These are phyloP conservation scores for Microdochium bolleyi DNA, from an alignment of 2,329 filamentous ascomycete genomes.

Conservation along the genomic window DNA sequence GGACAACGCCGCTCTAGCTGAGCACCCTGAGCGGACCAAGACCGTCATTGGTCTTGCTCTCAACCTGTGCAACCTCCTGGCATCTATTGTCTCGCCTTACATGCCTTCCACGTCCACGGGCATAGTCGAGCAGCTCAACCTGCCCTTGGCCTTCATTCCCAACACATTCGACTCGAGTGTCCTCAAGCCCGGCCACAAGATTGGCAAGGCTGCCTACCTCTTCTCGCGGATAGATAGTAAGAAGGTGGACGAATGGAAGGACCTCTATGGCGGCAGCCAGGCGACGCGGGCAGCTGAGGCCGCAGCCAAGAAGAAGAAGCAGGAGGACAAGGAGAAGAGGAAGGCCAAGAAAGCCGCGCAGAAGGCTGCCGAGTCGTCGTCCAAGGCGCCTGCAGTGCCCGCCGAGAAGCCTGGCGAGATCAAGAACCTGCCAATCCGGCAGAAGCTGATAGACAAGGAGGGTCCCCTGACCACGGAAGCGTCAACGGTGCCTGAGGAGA, in stretches of 20 bases:
- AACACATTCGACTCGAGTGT: conserved; percentile 42
- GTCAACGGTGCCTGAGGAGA: conserved; percentile 7
- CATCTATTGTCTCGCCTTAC: conserved; percentile 59
- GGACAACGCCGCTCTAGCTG: conserved; percentile 28
- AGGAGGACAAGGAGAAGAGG: conserved; percentile 20
- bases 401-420: conserved; percentile 14
- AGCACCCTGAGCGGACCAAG: conserved; percentile 25
- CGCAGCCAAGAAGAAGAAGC: conserved; percentile 21
- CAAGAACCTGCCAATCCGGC: conserved; percentile 17
- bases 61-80: conserved; percentile 61
- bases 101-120: conserved; percentile 55
- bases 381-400: conserved; percentile 1
- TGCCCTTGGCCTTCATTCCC: conserved; percentile 43
- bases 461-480: conserved; percentile 5
- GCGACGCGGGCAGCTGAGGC: conserved; percentile 17
- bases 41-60: conserved; percentile 54
- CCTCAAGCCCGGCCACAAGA: conserved; percentile 54
- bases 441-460: conserved; percentile 19
- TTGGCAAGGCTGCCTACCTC: conserved; percentile 60
- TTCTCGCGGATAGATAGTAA: conserved; percentile 67
- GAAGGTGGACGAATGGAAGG: conserved; percentile 65
- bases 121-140: conserved; percentile 57
- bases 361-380: conserved; percentile 7
- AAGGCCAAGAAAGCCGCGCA: conserved; percentile 16
- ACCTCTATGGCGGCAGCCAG: conserved; percentile 43